Conservation (phyloP, 768 basidiomycete species). For the Sarcodon sp. region DNA sequence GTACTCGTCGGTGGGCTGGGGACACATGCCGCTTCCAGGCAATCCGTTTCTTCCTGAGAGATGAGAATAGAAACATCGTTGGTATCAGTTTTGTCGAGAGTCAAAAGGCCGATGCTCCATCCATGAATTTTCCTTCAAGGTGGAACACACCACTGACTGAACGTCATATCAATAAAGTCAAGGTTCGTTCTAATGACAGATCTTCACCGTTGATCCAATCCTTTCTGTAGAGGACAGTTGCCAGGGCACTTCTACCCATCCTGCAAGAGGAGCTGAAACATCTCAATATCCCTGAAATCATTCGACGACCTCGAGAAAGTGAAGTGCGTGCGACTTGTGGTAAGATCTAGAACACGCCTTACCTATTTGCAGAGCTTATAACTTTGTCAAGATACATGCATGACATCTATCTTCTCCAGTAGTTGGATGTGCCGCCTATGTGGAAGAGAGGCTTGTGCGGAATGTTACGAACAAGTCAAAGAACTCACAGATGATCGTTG, state of each 20-base stretch:
- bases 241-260: conserved; percentile 52
- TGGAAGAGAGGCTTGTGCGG: conserved; percentile 80
- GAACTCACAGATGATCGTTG: conserved; percentile 39
- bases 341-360: conserved; percentile 20
- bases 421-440: conserved; percentile 89
- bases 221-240: conserved; percentile 44
- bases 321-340: conserved; percentile 82
- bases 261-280: conserved; percentile 55
- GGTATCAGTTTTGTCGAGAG: conserved; percentile 62
- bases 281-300: conserved; percentile 39
- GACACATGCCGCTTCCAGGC: conserved; percentile 82
- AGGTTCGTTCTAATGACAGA: conserved; percentile 27
- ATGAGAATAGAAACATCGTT: conserved; percentile 40
- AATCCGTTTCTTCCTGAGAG: conserved; percentile 68
- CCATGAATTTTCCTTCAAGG: conserved; percentile 46
- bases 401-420: conserved; percentile 84
- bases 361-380: conserved; percentile 3
- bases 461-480: conserved; percentile 63
- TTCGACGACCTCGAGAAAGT: conserved; percentile 64
- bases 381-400: conserved; percentile 63
- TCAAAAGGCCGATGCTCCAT: conserved; percentile 41
- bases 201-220: not conserved
- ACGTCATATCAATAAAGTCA: conserved; percentile 41
- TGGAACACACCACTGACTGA: conserved; percentile 53
- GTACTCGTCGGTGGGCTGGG: conserved; percentile 78